A percentile compares a stretch with the other conserved stretches of the same genome.
Evolutionary conservation across 2,329 filamentous ascomycete species (phyloP).

Genomic region (Paraphaeosphaeria sporulosa): DNA sequence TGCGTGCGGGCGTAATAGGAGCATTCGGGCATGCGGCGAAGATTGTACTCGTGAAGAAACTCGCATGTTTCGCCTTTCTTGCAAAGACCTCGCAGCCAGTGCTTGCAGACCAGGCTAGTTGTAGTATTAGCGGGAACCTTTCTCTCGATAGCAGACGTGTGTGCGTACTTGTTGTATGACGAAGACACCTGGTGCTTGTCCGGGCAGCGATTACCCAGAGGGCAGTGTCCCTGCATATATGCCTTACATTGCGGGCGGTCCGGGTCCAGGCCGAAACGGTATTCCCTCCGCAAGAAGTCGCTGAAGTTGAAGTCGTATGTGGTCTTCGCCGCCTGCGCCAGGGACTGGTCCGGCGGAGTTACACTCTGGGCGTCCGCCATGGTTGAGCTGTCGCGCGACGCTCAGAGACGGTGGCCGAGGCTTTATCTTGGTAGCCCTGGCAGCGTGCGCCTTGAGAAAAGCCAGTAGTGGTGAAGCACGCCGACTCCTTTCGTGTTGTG

Average conservation of each 20-base stretch:
- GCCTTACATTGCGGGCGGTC: slow-evolving; percentile 78
- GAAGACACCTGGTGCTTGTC: slow-evolving; percentile 75
- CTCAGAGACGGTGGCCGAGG: not conserved
- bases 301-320: slow-evolving; percentile 81
- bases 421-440: not conserved
- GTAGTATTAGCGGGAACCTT: not conserved
- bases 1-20: slow-evolving; percentile 94
- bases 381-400: not conserved
- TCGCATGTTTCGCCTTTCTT: slow-evolving; percentile 98
- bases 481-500: not conserved
- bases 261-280: slow-evolving; percentile 82
- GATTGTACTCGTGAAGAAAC: slow-evolving; percentile 98
- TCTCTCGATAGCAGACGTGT: not conserved
- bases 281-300: slow-evolving; percentile 82
- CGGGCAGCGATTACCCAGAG: slow-evolving; percentile 81
- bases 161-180: slow-evolving; percentile 69
- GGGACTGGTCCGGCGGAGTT: slow-evolving; percentile 34
- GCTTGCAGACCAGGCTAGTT: slow-evolving; percentile 86
- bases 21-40: slow-evolving; percentile 97
- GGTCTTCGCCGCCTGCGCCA: slow-evolving; percentile 35
- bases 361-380: slow-evolving; percentile 44
- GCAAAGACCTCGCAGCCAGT: slow-evolving; percentile 95
- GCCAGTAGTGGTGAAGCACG: not conserved
- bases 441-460: not conserved
- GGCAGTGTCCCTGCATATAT: slow-evolving; percentile 85